phyloP scores from a whole-genome alignment of 768 basidiomycete species.

The Rhodotorula graminis region DNA sequence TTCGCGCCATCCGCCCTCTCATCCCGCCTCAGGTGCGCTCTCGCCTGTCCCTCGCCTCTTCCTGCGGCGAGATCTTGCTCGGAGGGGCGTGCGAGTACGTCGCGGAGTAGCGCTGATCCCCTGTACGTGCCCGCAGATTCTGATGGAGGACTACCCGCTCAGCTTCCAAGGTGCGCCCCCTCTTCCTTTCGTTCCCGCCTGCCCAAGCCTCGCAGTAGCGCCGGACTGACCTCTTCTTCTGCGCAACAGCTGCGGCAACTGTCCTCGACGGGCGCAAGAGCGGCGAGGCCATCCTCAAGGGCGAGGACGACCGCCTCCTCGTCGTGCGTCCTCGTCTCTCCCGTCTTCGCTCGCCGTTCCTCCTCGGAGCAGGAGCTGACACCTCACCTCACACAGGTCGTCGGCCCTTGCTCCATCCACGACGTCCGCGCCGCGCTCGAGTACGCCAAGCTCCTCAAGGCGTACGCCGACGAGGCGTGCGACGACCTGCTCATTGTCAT shows the following conservation, averaged over 20 bases:
- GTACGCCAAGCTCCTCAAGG: conserved; percentile 73
- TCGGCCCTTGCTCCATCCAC: conserved; percentile 88
- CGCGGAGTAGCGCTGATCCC: too few species aligned
- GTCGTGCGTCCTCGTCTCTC: conserved; percentile 71
- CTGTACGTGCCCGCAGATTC: background rate
- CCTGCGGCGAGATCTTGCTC: background rate
- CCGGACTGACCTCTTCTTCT: background rate
- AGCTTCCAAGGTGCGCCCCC: conserved; percentile 18
- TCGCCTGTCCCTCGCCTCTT: background rate
- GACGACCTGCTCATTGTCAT: conserved; percentile 91
- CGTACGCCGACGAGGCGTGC: conserved; percentile 71
- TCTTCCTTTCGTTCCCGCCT: background rate
- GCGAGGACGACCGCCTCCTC: conserved; percentile 84
- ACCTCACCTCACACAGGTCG: conserved; percentile 41
- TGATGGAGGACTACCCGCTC: conserved; percentile 58
- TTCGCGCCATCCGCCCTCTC: conserved; percentile 39
- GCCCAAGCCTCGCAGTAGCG: rapidly evolving
- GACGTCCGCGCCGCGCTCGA: conserved; percentile 46
- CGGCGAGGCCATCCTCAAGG: conserved; percentile 71
- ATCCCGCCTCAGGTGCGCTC: conserved; percentile 39
- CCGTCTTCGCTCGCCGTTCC: background rate
- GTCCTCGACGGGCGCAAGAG: conserved; percentile 76
- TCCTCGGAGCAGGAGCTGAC: background rate
- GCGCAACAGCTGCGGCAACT: conserved; percentile 64
- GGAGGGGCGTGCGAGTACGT: too few species aligned